Conservation (phyloP, 352 stramenopile genomes). For the Phytophthora citricola region DNA sequence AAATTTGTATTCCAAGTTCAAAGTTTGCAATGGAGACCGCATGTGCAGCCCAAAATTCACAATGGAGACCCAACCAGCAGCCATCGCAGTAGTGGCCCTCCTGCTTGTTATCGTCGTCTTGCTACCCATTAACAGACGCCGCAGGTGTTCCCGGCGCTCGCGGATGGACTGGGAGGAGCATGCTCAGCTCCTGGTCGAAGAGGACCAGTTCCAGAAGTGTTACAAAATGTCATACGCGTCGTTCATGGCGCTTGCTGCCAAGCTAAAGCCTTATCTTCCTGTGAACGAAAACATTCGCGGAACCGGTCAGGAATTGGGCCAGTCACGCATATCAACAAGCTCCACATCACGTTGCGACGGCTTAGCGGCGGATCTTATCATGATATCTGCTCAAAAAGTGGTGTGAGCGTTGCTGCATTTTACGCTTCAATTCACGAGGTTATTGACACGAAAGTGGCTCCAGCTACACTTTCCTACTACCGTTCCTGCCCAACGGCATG, state of each 20-base stretch:
- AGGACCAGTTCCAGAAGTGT: background rate
- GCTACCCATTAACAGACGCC: no score
- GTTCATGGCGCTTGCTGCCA: background rate
- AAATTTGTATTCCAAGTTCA: no score
- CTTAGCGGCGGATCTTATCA: conserved; percentile 6
- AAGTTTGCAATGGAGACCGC: background rate
- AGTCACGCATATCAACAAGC: conserved; percentile 4
- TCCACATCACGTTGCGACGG: conserved; percentile 7
- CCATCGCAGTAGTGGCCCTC: background rate
- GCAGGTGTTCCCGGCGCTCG: no score
- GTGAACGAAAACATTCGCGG: background rate
- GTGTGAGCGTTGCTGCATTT: background rate
- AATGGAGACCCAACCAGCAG: background rate
- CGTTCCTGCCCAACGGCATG: background rate
- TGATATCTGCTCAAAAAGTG: conserved; percentile 1
- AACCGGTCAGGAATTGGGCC: conserved; percentile 7
- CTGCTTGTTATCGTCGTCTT: no score
- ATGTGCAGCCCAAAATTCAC: no score
- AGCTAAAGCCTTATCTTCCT: background rate
- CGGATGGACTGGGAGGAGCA: no score
- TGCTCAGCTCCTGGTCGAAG: no score
- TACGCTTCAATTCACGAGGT: conserved; percentile 9
- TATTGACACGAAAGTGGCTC: conserved; percentile 5
- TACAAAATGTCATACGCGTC: background rate
- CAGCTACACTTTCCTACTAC: conserved; percentile 6